phyloP scores from a whole-genome alignment of 192 early-diverging fungal species.

The Geosiphon pyriformis region DNA sequence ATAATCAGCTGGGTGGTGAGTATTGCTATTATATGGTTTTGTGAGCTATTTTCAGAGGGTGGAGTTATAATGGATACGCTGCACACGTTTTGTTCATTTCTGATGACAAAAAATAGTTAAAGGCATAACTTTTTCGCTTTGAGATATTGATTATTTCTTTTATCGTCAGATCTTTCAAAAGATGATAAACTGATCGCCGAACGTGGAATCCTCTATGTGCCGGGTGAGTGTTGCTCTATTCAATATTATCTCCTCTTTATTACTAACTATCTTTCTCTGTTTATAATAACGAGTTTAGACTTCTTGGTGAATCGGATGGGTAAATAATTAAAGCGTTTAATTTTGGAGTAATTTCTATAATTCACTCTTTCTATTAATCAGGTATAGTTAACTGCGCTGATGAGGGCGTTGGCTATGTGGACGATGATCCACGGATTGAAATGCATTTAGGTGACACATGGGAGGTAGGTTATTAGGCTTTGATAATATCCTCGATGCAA shows the following conservation, averaged over 20 bases:
- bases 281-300: slow-evolving; percentile 20
- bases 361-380: neutral
- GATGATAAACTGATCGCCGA: slow-evolving; percentile 33
- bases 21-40: neutral
- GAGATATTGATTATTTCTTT: too few relatives aligned
- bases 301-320: slow-evolving; percentile 35
- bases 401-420: slow-evolving; percentile 34
- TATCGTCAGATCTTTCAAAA: slow-evolving; percentile 22
- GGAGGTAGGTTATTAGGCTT: slow-evolving; percentile 3
- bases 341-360: neutral
- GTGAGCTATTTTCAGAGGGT: too few relatives aligned
- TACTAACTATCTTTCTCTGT: neutral
- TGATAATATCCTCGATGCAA: neutral
- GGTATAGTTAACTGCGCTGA: slow-evolving; percentile 46
- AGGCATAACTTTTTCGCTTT: too few relatives aligned
- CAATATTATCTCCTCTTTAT: neutral
- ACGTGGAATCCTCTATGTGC: slow-evolving; percentile 38
- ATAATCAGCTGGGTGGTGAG: slow-evolving; percentile 38
- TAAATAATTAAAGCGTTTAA: neutral
- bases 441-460: slow-evolving; percentile 35
- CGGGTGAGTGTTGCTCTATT: slow-evolving; percentile 12
- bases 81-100: too few relatives aligned
- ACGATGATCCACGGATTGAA: slow-evolving; percentile 38
- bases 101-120: too few relatives aligned
- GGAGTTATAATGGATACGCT: too few relatives aligned